Evolutionary conservation across 2,329 filamentous ascomycete genomes (phyloP).

Genomic region (Trichothecium sympodiale): DNA sequence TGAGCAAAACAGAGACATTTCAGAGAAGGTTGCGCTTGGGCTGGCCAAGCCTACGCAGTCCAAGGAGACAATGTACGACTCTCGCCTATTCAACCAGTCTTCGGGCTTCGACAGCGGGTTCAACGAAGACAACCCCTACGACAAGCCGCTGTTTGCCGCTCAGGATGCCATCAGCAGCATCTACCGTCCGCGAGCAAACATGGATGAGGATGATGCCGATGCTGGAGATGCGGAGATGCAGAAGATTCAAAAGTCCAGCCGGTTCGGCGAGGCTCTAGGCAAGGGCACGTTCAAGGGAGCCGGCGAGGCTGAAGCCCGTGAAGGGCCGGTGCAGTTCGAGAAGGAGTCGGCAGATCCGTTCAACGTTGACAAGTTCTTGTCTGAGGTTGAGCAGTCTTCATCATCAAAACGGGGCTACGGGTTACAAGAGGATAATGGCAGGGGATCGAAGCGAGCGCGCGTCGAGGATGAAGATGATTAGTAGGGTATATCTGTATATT

Average conservation of each 20-base stretch:
- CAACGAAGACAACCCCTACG: slow-evolving; percentile 96
- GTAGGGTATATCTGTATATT: not conserved
- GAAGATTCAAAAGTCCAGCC: slow-evolving; percentile 72
- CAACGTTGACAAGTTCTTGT: slow-evolving; percentile 88
- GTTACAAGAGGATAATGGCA: slow-evolving; percentile 50
- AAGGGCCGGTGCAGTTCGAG: slow-evolving; percentile 93
- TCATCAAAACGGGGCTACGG: slow-evolving; percentile 65
- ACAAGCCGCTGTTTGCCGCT: slow-evolving; percentile 92
- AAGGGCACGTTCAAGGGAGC: slow-evolving; percentile 86
- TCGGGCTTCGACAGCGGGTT: slow-evolving; percentile 85
- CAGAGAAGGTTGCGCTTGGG: slow-evolving; percentile 90
- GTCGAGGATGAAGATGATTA: slow-evolving; percentile 54
- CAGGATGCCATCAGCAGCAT: slow-evolving; percentile 93
- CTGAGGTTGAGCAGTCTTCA: slow-evolving; percentile 56
- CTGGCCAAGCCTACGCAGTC: slow-evolving; percentile 89
- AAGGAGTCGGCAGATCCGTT: slow-evolving; percentile 79
- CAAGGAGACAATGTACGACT: slow-evolving; percentile 94
- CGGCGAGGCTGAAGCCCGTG: slow-evolving; percentile 68
- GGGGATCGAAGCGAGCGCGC: slow-evolving; percentile 60
- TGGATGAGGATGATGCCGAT: slow-evolving; percentile 68
- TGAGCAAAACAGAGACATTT: slow-evolving; percentile 93
- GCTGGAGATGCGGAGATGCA: slow-evolving; percentile 75
- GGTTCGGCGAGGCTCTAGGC: slow-evolving; percentile 79
- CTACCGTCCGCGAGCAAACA: slow-evolving; percentile 69
- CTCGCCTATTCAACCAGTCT: slow-evolving; percentile 84